Evolutionary conservation across 164 flowering plant species (phyloP), one percentile per base, ranked within the genome.

Genomic region (Houttuynia cordata): DNA sequence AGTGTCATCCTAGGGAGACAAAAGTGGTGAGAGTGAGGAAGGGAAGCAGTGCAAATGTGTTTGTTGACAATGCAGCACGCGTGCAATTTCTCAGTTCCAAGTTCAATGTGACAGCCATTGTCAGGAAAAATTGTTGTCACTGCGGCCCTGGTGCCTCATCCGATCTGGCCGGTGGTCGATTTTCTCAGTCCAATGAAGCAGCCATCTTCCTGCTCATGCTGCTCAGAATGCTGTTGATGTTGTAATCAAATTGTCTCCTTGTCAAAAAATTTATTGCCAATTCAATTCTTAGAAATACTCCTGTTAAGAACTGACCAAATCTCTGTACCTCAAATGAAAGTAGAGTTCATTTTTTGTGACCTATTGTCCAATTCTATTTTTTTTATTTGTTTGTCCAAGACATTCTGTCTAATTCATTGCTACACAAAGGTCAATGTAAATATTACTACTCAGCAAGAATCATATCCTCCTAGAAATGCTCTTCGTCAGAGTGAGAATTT

Each of bases 41-140:
- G 54, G 78, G 82, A 47, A 49, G 65, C 25, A 76, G 78, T 59
- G 68, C 79, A n/a, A 70, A 56, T 53, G 45, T 63, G 7, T 74
- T 66, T 24, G 56, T 76, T 0, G 75, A 72, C 52, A 79, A 79
- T 53, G 70, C 51, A 8, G 80, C 78, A 0, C 73, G 70, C 55
- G 62, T 77, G n/a, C 23, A n/a, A 19, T 79, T 79, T 69, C 13
- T 76, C 10, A 8, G 64, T 25, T 40, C 61, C 0, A 71, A 72
- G 51, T 79, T 76, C 58, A 62, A 72, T 10, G 67, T 67, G 0
- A 72, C 74, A 9, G 63, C 80, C 0, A 51, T 71, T 10, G 80
- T 76, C 66, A 76, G 74, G 83, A 80, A 79, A 52, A n/a, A n/a
- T n/a, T n/a, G n/a, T n/a, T n/a, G n/a, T 75, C 0, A 67, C 74